These are phyloP conservation scores for Neurospora cerealis DNA, from an alignment of 495 filamentous ascomycete genomes.

Conservation along the genomic window DNA sequence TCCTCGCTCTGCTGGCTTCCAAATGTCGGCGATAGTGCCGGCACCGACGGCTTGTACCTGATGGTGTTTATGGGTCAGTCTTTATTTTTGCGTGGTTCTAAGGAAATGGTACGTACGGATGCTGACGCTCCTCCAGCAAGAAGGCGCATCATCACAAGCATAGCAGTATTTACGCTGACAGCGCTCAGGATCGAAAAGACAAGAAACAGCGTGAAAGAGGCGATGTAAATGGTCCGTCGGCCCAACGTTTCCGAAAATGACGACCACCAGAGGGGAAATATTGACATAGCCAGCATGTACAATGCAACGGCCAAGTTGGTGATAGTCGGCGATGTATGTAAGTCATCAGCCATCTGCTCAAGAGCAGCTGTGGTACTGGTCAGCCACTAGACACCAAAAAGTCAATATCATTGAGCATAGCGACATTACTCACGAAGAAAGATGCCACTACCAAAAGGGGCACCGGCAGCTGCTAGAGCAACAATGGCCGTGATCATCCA, in stretches of 20 bases:
- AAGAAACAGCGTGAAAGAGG: slow-evolving; percentile 72
- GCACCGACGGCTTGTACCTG: slow-evolving; percentile 82
- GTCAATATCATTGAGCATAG: background rate
- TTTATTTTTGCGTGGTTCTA: background rate
- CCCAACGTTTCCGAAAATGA: slow-evolving; percentile 79
- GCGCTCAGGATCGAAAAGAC: slow-evolving; percentile 68
- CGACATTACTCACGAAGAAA: slow-evolving; percentile 57
- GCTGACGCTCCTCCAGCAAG: slow-evolving; percentile 77
- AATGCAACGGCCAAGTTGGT: slow-evolving; percentile 77
- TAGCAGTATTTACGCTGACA: slow-evolving; percentile 62
- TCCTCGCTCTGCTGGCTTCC: slow-evolving; percentile 73
- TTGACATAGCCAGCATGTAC: slow-evolving; percentile 84
- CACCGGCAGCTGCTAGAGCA: slow-evolving; percentile 61
- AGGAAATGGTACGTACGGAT: slow-evolving; percentile 21
- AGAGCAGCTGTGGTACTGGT: slow-evolving; percentile 50
- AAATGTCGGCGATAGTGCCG: slow-evolving; percentile 86
- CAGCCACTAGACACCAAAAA: background rate
- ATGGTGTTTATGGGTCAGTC: background rate
- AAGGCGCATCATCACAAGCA: slow-evolving; percentile 80
- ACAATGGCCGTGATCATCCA: slow-evolving; percentile 80
- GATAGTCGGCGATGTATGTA: slow-evolving; percentile 56
- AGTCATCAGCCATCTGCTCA: slow-evolving; percentile 52
- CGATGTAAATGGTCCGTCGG: slow-evolving; percentile 74
- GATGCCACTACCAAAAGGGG: slow-evolving; percentile 79
- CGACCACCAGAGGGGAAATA: slow-evolving; percentile 94